Percentiles rank a stretch among this genome's conserved stretches.
These are phyloP conservation scores for Tricholoma flavovirens DNA, from an alignment of 768 basidiomycete species.

Conservation along the genomic window DNA sequence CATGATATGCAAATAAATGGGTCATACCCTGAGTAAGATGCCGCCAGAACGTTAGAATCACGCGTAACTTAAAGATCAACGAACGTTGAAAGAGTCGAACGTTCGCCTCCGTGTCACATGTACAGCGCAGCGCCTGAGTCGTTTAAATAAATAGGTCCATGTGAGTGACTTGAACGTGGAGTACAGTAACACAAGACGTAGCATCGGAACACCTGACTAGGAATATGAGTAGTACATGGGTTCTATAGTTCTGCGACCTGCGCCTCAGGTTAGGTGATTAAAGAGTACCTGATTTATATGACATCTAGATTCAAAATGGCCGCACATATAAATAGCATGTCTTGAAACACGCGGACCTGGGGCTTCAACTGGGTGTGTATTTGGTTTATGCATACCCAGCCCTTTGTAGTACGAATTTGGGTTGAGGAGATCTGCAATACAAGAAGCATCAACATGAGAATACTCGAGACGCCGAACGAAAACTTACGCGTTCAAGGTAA, in stretches of 20 bases:
- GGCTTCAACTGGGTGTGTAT: background rate
- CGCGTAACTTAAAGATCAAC: too few species aligned
- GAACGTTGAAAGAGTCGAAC: too few species aligned
- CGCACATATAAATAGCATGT: background rate
- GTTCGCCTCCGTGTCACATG: too few species aligned
- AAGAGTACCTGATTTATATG: too few species aligned
- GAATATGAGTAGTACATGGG: background rate
- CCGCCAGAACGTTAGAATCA: too few species aligned
- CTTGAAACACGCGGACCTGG: background rate
- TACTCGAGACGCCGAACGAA: background rate
- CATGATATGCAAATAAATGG: constrained; percentile 69
- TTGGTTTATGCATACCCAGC: background rate
- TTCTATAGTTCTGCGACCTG: too few species aligned
- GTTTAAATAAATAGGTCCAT: too few species aligned
- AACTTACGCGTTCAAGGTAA: background rate
- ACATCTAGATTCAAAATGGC: background rate
- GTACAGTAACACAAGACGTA: too few species aligned
- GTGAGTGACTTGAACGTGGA: too few species aligned
- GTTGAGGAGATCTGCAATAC: background rate
- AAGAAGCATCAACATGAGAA: background rate
- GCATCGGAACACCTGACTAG: too few species aligned
- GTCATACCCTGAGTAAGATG: constrained; percentile 33
- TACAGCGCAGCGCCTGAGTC: too few species aligned
- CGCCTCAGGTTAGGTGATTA: too few species aligned
- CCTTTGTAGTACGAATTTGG: background rate